Percentiles rank a stretch among this genome's conserved stretches.
Evolutionary conservation across 257 asterid species (phyloP).

Genomic region (Nicotiana tomentosiformis): DNA sequence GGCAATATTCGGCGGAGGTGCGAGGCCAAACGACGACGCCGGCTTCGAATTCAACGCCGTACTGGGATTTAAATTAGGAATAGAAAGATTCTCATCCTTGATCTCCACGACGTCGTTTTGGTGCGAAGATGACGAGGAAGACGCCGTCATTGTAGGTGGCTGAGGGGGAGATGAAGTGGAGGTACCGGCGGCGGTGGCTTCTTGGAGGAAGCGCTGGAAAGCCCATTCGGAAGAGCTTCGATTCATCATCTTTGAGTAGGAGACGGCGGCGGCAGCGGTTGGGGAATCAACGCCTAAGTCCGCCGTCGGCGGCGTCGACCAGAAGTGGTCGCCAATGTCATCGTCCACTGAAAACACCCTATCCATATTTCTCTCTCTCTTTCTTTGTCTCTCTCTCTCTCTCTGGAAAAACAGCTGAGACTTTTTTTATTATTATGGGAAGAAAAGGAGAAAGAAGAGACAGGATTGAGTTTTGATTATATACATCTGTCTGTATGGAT

Average conservation of each 20-base stretch:
- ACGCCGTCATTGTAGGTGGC: constrained; percentile 14
- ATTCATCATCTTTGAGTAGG: constrained; percentile 47
- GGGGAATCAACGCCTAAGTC: constrained; percentile 28
- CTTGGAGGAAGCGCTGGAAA: constrained; percentile 77
- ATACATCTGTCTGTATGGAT: neutral
- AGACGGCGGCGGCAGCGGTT: constrained; percentile 24
- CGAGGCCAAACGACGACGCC: constrained; percentile 13
- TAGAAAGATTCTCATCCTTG: constrained; percentile 9
- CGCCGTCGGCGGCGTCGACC: constrained; percentile 52
- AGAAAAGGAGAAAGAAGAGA: neutral
- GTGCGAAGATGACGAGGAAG: constrained; percentile 20
- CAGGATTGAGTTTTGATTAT: neutral
- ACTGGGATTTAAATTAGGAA: neutral
- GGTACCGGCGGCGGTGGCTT: constrained; percentile 46
- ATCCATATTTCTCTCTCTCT: constrained; percentile 38
- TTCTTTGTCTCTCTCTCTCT: neutral
- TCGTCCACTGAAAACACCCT: constrained; percentile 74
- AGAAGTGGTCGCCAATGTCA: constrained; percentile 46
- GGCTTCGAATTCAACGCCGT: constrained; percentile 7
- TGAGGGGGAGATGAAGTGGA: constrained; percentile 13
- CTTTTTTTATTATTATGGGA: neutral
- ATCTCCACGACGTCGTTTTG: constrained; percentile 30
- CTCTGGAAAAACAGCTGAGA: neutral
- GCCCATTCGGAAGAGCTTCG: constrained; percentile 95
- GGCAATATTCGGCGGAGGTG: constrained; percentile 31